Base-by-base conservation (phyloP, 805 yeast genomes). In the Wickerhamiella australiensis region DNA sequence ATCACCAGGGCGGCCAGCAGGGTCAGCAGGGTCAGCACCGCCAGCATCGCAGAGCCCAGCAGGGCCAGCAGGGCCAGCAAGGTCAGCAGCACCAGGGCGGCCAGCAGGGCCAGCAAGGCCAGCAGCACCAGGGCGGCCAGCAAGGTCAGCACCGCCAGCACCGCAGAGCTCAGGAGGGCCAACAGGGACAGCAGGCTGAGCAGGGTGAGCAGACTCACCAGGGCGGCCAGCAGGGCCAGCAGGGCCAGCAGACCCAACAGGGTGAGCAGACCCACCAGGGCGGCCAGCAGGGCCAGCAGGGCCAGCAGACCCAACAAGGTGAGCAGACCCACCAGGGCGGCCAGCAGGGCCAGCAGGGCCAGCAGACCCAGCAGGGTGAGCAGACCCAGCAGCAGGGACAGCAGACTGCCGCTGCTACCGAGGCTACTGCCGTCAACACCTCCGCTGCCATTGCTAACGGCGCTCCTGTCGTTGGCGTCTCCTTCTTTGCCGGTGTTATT, bases 251-350 rank as follows among this genome's bases (percentile, higher is more conserved):
- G n/a, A n/a, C 35, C 35, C 35, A 31, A n/a, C 35, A 31, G 35
- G 35, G 35, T n/a, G 35, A n/a, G 15, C 35, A 31, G 35, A 31
- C 35, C n/a, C 35, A 31, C n/a, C 35, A 31, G 35, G 35, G 35
- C 12, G 35, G 35, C 35, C 35, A 31, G 35, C 15, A n/a, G n/a
- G 35, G 35, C 12, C 35, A 31, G n/a, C 15, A 31, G 35, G 35
- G 35, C 15, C 35, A 31, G 35, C 35, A 31, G 35, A n/a, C 35
- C 35, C 35, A 31, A n/a, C 35, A 31, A n/a, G 35, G 35, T n/a
- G 35, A n/a, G 15, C 35, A 31, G 35, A 31, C 35, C n/a, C n/a
- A n/a, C 15, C 35, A 31, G 35, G 8, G 15, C n/a, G 12, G n/a
- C n/a, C n/a, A n/a, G 15, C 35, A 31, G 35, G 8, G 15, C n/a